Evolutionary conservation across 179 eudicot species (phyloP).

Genomic region (Patellifolia procumbens): DNA sequence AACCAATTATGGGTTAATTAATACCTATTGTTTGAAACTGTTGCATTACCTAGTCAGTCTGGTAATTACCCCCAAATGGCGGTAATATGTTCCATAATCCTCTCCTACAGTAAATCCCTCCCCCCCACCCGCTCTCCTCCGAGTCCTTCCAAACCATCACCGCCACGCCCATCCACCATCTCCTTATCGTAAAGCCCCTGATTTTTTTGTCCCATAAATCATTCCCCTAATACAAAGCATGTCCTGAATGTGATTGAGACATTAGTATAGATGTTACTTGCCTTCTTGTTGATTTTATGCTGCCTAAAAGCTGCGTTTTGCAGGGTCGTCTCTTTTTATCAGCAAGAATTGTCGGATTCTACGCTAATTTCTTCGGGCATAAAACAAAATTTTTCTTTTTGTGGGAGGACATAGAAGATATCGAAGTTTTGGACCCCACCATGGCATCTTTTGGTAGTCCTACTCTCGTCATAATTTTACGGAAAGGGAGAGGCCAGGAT

Average conservation of each 20-base stretch:
- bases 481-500: constrained; percentile 76
- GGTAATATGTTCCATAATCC: no score
- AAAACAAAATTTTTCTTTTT: constrained; percentile 77
- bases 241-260: not conserved
- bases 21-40: not conserved
- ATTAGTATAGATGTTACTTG: not conserved
- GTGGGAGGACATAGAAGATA: constrained; percentile 86
- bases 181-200: not conserved
- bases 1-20: constrained; percentile 26
- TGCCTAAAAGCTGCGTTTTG: constrained; percentile 19
- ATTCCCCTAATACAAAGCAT: not conserved
- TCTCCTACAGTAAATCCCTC: no score
- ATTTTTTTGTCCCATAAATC: not conserved
- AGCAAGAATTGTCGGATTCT: constrained; percentile 82
- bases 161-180: not conserved
- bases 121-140: not conserved
- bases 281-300: not conserved
- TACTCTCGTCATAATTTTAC: constrained; percentile 61
- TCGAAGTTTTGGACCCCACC: constrained; percentile 67
- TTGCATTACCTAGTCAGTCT: not conserved
- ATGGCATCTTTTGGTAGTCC: constrained; percentile 82
- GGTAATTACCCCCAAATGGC: not conserved
- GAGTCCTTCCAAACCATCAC: not conserved
- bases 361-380: constrained; percentile 79
- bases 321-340: constrained; percentile 94